phyloP scores from a whole-genome alignment of 768 basidiomycete genomes.

The Kwoniella dendrophila region DNA sequence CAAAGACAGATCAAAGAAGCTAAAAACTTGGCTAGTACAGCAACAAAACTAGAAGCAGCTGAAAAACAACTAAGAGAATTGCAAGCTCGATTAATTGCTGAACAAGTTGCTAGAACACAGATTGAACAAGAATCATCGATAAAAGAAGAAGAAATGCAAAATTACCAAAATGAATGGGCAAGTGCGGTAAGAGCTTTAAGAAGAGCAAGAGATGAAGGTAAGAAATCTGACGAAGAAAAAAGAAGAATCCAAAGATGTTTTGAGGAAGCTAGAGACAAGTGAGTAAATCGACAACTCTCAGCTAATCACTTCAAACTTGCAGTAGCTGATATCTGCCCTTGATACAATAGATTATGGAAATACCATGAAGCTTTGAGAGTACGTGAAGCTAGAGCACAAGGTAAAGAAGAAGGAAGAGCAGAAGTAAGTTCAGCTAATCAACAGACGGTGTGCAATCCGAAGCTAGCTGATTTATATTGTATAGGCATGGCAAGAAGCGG shows the following conservation, averaged over 20 bases:
- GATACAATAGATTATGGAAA: slow-evolving; percentile 37
- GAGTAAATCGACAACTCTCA: slow-evolving; percentile 13
- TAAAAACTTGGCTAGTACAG: slow-evolving; percentile 33
- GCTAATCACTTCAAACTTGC: neutral
- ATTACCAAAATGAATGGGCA: slow-evolving; percentile 49
- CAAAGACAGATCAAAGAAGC: slow-evolving; percentile 26
- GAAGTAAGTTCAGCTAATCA: slow-evolving; percentile 37
- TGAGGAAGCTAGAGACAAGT: slow-evolving; percentile 52
- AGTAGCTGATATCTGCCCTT: neutral
- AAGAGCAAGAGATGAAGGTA: slow-evolving; percentile 51
- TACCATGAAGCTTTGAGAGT: slow-evolving; percentile 51
- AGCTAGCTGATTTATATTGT: slow-evolving; percentile 9
- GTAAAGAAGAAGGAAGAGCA: slow-evolving; percentile 50
- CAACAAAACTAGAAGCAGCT: slow-evolving; percentile 41
- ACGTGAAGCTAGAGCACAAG: slow-evolving; percentile 48
- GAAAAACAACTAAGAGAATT: slow-evolving; percentile 49
- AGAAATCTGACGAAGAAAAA: slow-evolving; percentile 52
- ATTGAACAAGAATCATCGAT: slow-evolving; percentile 38
- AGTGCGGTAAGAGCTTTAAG: slow-evolving; percentile 51
- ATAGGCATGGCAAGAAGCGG: slow-evolving; percentile 54
- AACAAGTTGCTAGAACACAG: slow-evolving; percentile 48
- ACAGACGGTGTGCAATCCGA: neutral
- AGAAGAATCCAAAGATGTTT: slow-evolving; percentile 43
- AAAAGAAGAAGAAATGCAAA: slow-evolving; percentile 41
- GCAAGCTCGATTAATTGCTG: slow-evolving; percentile 54